A percentile compares a stretch with the other conserved stretches of the same genome.
Evolutionary conservation across 2,329 filamentous ascomycete genomes (phyloP).

Genomic region (Claviceps cyperi): DNA sequence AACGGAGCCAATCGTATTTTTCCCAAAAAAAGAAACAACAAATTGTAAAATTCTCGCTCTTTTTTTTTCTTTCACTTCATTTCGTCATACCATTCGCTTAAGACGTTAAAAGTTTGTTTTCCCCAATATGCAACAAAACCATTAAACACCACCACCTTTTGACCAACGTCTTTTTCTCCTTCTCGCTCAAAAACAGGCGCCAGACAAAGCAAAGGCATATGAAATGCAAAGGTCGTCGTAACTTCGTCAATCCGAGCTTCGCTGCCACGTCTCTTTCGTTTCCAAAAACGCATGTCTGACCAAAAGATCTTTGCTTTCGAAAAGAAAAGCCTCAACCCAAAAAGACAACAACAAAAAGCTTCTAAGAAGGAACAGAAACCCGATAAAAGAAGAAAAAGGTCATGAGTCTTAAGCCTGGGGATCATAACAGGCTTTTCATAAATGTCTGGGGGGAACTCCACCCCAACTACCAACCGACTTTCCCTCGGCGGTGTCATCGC

Average conservation of each 20-base stretch:
- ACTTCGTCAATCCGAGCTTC: constrained; percentile 20
- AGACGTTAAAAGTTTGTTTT: too few relatives aligned
- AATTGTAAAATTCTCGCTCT: too few relatives aligned
- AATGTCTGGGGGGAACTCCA: too few relatives aligned
- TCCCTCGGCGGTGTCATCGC: constrained; percentile 6
- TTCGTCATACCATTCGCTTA: too few relatives aligned
- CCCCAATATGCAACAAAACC: constrained; percentile 20
- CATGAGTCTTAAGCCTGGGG: constrained; percentile 20
- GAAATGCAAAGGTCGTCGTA: constrained; percentile 16
- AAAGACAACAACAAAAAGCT: background rate
- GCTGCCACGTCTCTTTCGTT: constrained; percentile 11
- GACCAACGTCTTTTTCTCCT: constrained; percentile 12
- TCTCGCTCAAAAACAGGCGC: constrained; percentile 11
- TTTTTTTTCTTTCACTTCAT: too few relatives aligned
- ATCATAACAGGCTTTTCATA: constrained; percentile 20
- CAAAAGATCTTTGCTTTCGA: too few relatives aligned
- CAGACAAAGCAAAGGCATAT: constrained; percentile 6
- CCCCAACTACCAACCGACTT: constrained; percentile 9
- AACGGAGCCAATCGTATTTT: too few relatives aligned
- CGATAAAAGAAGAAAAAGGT: background rate
- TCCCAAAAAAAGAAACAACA: too few relatives aligned
- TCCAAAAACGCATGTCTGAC: constrained; percentile 9
- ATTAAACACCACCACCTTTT: constrained; percentile 18
- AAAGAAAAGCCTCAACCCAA: background rate
- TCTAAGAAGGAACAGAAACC: too few relatives aligned